A percentile compares a stretch with the other conserved stretches of the same genome.
phyloP scores from a whole-genome alignment of 352 stramenopile genomes.

The Phytophthora cajani region DNA sequence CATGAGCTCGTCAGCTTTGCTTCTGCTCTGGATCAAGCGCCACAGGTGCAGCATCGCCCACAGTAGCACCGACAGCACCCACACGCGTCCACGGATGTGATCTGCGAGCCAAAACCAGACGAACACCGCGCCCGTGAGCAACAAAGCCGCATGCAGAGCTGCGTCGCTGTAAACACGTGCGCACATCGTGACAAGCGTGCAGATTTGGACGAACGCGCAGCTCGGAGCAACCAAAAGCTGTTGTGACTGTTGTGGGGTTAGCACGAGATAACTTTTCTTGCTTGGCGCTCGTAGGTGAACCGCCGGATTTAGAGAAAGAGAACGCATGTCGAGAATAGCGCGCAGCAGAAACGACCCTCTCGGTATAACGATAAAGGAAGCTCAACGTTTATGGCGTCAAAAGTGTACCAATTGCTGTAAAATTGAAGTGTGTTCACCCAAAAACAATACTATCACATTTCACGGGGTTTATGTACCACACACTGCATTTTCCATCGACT shows the following conservation, averaged over 20 bases:
- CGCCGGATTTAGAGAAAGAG: neutral
- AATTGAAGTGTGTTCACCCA: neutral
- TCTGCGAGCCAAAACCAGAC: constrained; percentile 11
- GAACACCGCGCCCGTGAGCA: constrained; percentile 5
- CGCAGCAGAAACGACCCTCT: neutral
- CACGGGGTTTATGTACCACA: neutral
- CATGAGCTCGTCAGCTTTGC: neutral
- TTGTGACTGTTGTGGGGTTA: neutral
- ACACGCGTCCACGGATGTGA: constrained; percentile 8
- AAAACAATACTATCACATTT: neutral
- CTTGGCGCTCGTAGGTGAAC: neutral
- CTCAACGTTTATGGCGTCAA: neutral
- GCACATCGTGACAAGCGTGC: neutral
- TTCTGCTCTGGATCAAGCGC: constrained; percentile 5
- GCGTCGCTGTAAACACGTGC: constrained; percentile 4
- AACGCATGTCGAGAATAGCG: neutral
- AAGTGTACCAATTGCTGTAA: too few relatives aligned
- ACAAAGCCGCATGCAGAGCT: constrained; percentile 6
- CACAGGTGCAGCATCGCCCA: constrained; percentile 10
- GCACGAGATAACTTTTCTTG: neutral
- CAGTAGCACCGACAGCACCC: constrained; percentile 9
- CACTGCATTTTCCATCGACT: neutral
- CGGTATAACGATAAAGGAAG: neutral
- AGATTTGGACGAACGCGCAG: neutral
- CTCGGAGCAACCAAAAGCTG: neutral